Evolutionary conservation across 345 rosid genomes (phyloP), one percentile per base, ranked within the genome.

Genomic region (Erucastrum elatum): DNA sequence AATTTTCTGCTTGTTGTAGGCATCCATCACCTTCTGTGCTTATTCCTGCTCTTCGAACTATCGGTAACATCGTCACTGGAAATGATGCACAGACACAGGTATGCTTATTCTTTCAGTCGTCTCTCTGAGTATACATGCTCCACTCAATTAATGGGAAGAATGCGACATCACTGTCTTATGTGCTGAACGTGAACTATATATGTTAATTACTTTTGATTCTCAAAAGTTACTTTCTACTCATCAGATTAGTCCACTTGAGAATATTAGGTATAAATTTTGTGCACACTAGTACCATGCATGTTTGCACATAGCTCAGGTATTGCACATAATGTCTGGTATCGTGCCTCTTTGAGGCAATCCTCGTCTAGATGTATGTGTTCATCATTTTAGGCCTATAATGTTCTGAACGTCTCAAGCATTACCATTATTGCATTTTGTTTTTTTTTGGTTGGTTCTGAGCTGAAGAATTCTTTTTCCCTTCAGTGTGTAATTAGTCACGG

Each of bases 31-130:
- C 93, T 11, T 85, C 94, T 11, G 96, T 91, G 80, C 89, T 91
- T 70, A 88, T 89, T 65, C 94, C 96, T 77, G 96, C 94, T 5
- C 92, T 91, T 75, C 96, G 94, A 68, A 89, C 89, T 2, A 88
- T 91, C 60, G 96, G 96, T 66, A 91, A 91, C 78, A 91, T 91
- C 68, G 94, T 91, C 25, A 91, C 94, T 60, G 97, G 97, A 46
- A 93, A 88, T 79, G 97, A 91, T 79, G 71, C 77, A 77, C 94
- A 91, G 77, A 91, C 97, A 59, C 88, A 87, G 87, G 88, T 86
- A 64, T 31, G 5, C 4, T 62, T 37, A 7, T 72, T 66, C 64
- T 58, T 27, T 62, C 59, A 35, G n/a, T 65, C 71, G 27, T 39
- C 31, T 30, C 29, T 12, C 0, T 39, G 16, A 71, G 31, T 16